Base-by-base conservation (phyloP, 2,329 filamentous ascomycete species). In the Verticillium nubilum region DNA sequence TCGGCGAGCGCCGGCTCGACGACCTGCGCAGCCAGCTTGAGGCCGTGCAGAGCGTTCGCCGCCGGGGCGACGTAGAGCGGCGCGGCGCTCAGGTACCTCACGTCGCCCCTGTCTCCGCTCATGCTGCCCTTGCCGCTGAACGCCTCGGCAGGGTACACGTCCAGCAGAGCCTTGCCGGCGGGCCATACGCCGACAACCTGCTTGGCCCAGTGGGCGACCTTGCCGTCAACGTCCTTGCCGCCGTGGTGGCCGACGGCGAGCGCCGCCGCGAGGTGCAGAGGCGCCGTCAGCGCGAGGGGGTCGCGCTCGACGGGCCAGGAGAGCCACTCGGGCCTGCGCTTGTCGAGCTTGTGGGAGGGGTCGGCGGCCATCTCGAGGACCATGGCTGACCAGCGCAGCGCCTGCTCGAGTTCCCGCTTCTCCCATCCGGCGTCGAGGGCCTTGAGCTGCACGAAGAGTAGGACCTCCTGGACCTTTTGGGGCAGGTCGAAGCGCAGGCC, bases 321-420 rank as follows among this genome's bases (percentile, higher is more conserved):
- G 9, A 19, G 35, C 52, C 28, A 66, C 23, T 29, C 42, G 33
- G 62, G 59, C 54, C 57, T 56, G 61, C 58, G 61, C 55, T 9
- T 23, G 9, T 61, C 50, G 2, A 60, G 63, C 31, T 65, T 59
- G 68, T 83, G 81, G 25, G 68, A 70, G 15, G 74, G 68, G 27
- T 77, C 72, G 64, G 82, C 72, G 52, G 84, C 68, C 61, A 84
- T 67, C 53, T 84, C 80, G 58, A 84, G 62, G 17, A 86, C 69
- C 60, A 77, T 68, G 60, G 80, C 75, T 7, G 74, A 73, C 76
- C 78, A 80, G 60, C 68, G 73, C 57, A 80, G 70, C 2, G 80
- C 78, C 68, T 77, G 70, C 47, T 68, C 67, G 15, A 78, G 78
- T 66, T 73, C 65, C 15, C 61, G 64, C 59, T 68, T 64, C 42